Evolutionary conservation across 1,284 basidiomycete genomes (phyloP), one percentile per base, ranked within the genome.

Genomic region (Melampsora abietis-canadensis): DNA sequence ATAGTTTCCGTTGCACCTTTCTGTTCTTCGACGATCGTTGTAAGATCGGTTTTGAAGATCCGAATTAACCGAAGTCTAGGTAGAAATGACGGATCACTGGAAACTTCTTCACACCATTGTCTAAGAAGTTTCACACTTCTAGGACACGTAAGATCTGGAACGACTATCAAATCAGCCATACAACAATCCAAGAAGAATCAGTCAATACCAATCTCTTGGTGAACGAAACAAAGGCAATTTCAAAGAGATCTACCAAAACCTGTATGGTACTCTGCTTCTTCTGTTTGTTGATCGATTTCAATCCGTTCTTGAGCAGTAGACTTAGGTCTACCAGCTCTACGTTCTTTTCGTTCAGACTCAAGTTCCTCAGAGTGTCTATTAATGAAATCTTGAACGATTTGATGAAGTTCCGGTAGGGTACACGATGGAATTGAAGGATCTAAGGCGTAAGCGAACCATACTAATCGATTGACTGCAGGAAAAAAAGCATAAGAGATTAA

Each of bases 31-130:
- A 66, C n/a, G n/a, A 74, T 51, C 27, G 19, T 5, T 14, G 24
- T 24, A 7, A 24, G 27, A 15, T 74, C 63, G 27, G 59, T 44
- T 40, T 65, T 60, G 30, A 66, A 74, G n/a, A 74, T n/a, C n/a
- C 70, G 15, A 24, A 74, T 34, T 17, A 74, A 47, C 17, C 64
- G 64, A 12, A 74, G 51, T 34, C 70, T 34, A 31, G 51, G 46
- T 27, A 66, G 31, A n/a, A 74, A 74, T 12, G 70, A 74, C 1
- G 40, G 51, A 59, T 65, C 70, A 48, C 70, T 54, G 34, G 54
- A 40, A 54, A 66, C 47, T n/a, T 60, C n/a, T 30, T 44, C 40
- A 27, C 57, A 51, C 70, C 70, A 74, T 37, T 66, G 34, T 2
- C 30, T 30, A 0, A 74, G 31, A 24, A 74, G 30, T 40, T 24